Evolutionary conservation across 306 rosid species (phyloP).

Genomic region (Dicorynia guianensis): DNA sequence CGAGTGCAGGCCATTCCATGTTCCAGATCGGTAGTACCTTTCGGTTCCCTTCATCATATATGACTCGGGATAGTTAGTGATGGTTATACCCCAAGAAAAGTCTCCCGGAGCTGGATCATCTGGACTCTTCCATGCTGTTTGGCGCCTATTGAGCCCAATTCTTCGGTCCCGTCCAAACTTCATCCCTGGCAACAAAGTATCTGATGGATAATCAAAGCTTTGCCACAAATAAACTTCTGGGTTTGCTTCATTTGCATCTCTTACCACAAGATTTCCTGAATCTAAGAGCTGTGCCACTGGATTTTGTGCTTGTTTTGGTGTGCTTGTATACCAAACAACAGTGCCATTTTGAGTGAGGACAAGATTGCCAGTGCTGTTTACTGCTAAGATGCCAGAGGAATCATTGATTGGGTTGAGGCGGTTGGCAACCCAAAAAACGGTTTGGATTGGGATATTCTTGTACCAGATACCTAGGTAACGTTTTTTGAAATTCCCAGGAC

Average conservation of each 20-base stretch:
- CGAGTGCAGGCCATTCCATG: conserved; percentile 34
- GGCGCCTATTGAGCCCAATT: conserved; percentile 25
- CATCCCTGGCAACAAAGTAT: conserved; percentile 57
- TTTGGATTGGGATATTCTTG: conserved; percentile 41
- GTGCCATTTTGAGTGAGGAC: background rate
- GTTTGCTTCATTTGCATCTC: background rate
- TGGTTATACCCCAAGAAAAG: background rate
- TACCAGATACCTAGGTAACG: conserved; percentile 70
- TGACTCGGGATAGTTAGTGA: conserved; percentile 18
- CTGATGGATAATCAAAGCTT: conserved; percentile 69
- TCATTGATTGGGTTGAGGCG: conserved; percentile 42
- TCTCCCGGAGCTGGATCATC: conserved; percentile 55
- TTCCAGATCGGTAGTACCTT: conserved; percentile 9
- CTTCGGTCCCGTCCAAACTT: conserved; percentile 53
- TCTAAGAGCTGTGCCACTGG: conserved; percentile 42
- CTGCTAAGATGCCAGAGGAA: conserved; percentile 31
- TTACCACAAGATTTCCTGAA: conserved; percentile 45
- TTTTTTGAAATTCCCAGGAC: conserved; percentile 47
- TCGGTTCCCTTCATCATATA: conserved; percentile 26
- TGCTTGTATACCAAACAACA: conserved; percentile 40
- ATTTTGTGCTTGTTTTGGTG: background rate
- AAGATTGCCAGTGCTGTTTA: conserved; percentile 35
- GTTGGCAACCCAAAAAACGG: conserved; percentile 73
- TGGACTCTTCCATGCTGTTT: conserved; percentile 53
- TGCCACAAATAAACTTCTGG: conserved; percentile 41